Conservation (phyloP, 768 basidiomycete genomes). For the Daedaleopsis nitida region DNA sequence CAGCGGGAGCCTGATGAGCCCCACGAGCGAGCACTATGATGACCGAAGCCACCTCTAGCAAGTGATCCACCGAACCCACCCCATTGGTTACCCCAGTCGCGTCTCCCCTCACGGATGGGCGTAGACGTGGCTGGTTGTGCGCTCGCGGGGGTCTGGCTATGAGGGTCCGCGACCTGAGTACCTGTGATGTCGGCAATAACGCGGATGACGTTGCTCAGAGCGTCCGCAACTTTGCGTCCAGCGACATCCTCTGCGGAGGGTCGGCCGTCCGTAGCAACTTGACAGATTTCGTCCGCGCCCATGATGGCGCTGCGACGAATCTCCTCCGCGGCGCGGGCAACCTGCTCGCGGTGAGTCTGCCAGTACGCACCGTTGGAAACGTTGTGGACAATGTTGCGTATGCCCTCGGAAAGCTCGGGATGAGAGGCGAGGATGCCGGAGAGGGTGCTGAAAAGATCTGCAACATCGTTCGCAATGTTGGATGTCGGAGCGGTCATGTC, state of each 20-base stretch:
- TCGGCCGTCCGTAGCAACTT: constrained; percentile 47
- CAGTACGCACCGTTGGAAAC: constrained; percentile 69
- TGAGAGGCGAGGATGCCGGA: constrained; percentile 59
- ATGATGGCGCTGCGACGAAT: constrained; percentile 48
- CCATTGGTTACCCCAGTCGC: neutral
- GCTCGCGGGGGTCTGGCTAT: neutral
- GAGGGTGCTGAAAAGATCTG: constrained; percentile 58
- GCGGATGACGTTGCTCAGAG: constrained; percentile 59
- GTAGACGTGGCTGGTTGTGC: constrained; percentile 24
- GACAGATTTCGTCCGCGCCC: constrained; percentile 32
- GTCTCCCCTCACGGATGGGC: constrained; percentile 9
- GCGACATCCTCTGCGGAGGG: constrained; percentile 65
- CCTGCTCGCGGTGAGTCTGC: constrained; percentile 58
- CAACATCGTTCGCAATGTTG: constrained; percentile 55
- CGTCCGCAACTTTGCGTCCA: constrained; percentile 60
- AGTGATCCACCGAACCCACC: constrained; percentile 6
- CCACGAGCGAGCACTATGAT: constrained; percentile 8
- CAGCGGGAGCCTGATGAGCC: constrained; percentile 13
- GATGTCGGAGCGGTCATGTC: constrained; percentile 25
- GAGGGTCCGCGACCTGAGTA: neutral
- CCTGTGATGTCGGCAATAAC: constrained; percentile 43
- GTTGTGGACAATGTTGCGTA: constrained; percentile 67
- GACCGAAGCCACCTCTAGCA: constrained; percentile 10
- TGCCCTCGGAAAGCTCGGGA: constrained; percentile 69
- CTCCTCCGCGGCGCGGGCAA: constrained; percentile 59